Percentiles rank a stretch among this genome's conserved stretches.
Evolutionary conservation across 1,284 basidiomycete genomes (phyloP).

Genomic region (Cryptococcus floricola): DNA sequence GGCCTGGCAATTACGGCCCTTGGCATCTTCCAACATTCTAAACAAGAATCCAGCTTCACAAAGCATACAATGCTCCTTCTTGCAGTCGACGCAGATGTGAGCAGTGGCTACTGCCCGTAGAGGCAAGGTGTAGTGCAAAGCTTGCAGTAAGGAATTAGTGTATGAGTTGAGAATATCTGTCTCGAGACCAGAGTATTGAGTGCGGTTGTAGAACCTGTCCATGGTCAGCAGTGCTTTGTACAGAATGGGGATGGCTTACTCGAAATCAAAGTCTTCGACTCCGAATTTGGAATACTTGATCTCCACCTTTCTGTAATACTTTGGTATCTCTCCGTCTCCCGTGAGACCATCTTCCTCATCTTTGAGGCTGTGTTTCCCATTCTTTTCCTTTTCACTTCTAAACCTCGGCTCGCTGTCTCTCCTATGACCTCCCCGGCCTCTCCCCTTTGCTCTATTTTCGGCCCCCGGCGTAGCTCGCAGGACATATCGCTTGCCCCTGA

Average conservation of each 20-base stretch:
- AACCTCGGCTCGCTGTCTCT: constrained; percentile 61
- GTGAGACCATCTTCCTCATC: constrained; percentile 11
- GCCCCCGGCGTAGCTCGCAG: constrained; percentile 48
- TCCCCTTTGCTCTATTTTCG: constrained; percentile 21
- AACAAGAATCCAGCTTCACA: constrained; percentile 95
- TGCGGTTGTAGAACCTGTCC: constrained; percentile 82
- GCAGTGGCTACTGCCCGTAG: constrained; percentile 80
- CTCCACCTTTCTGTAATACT: constrained; percentile 84
- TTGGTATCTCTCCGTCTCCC: constrained; percentile 60
- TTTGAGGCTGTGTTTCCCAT: constrained; percentile 18
- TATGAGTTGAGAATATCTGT: constrained; percentile 98
- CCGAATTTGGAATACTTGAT: constrained; percentile 99
- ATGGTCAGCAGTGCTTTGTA: neutral
- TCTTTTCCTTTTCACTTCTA: constrained; percentile 68
- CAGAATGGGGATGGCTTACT: constrained; percentile 52
- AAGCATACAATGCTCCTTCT: constrained; percentile 82
- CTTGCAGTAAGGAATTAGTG: constrained; percentile 87
- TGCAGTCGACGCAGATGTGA: constrained; percentile 83
- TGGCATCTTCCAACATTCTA: constrained; percentile 92
- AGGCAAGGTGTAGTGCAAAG: constrained; percentile 77
- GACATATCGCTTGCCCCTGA: constrained; percentile 76
- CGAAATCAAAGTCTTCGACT: constrained; percentile 98
- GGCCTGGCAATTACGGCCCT: constrained; percentile 90
- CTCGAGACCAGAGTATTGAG: constrained; percentile 85
- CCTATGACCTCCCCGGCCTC: constrained; percentile 13